A percentile compares a stretch with the other conserved stretches of the same genome.
Conservation (phyloP, 257 asterid genomes). For the Sherardia arvensis region DNA sequence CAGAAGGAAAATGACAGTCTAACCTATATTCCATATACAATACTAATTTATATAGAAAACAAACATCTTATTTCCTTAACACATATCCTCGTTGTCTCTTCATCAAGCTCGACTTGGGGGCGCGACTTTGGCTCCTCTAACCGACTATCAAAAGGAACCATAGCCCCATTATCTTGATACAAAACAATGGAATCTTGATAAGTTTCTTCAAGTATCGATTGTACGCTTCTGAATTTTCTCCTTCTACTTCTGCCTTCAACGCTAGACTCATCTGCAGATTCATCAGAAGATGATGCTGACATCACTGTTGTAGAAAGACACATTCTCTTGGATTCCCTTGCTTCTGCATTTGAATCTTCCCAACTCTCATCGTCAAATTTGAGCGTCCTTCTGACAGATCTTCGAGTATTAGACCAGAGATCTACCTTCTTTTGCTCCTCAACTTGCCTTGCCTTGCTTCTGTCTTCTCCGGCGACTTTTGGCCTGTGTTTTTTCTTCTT, state of each 20-base stretch:
- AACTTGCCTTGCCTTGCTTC: conserved; percentile 30
- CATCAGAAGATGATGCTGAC: too few relatives aligned
- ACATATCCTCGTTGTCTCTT: conserved; percentile 39
- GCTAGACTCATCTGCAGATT: too few relatives aligned
- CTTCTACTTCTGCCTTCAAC: too few relatives aligned
- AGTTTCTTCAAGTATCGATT: too few relatives aligned
- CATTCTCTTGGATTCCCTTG: conserved; percentile 41
- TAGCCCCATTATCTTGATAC: conserved; percentile 50
- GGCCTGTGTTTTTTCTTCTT: conserved; percentile 89
- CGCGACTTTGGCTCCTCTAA: conserved; percentile 46
- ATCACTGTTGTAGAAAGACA: conserved; percentile 14
- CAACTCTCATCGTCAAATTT: conserved; percentile 32
- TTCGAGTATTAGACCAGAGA: conserved; percentile 30
- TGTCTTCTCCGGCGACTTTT: conserved; percentile 66
- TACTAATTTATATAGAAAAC: too few relatives aligned
- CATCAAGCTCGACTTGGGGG: conserved; percentile 50
- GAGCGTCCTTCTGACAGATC: conserved; percentile 57
- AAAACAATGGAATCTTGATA: conserved; percentile 56
- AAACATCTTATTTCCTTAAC: too few relatives aligned
- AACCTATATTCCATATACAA: too few relatives aligned
- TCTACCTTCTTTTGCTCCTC: conserved; percentile 26
- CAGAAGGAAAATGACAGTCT: too few relatives aligned
- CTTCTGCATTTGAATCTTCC: conserved; percentile 23
- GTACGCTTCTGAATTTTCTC: too few relatives aligned
- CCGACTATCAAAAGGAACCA: conserved; percentile 49